These are phyloP conservation scores for Clonostachys byssicola DNA, from an alignment of 2,329 filamentous ascomycete genomes.

Conservation along the genomic window DNA sequence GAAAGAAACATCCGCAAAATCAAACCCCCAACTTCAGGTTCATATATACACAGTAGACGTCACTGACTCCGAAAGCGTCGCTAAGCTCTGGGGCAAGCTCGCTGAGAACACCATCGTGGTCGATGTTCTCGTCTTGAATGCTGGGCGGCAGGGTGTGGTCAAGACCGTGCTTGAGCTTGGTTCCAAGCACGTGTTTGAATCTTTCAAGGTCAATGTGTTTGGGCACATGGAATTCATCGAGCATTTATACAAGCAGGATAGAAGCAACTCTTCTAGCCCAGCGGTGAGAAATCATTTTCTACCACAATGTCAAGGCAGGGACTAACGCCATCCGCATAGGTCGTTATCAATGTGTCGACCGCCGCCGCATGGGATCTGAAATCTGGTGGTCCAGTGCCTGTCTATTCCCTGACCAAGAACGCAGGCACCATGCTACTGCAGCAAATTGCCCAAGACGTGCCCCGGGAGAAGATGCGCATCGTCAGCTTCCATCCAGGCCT, in stretches of 20 bases:
- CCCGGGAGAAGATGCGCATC: conserved; percentile 14
- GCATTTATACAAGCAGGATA: background rate
- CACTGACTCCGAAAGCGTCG: background rate
- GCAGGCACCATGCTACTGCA: conserved; percentile 27
- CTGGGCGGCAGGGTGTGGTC: background rate
- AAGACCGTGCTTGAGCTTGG: conserved; percentile 4
- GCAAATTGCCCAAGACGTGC: conserved; percentile 24
- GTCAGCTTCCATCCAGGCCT: conserved; percentile 13
- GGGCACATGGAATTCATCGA: conserved; percentile 5
- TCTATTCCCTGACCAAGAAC: conserved; percentile 30
- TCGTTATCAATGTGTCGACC: too few species aligned
- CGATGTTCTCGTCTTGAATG: conserved; percentile 1
- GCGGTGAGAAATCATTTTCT: too few species aligned
- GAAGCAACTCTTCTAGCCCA: too few species aligned
- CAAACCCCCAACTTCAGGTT: background rate
- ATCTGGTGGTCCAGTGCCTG: conserved; percentile 3
- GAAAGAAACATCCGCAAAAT: background rate
- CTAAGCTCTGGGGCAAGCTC: conserved; percentile 4
- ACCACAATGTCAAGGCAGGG: too few species aligned
- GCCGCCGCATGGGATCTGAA: too few species aligned
- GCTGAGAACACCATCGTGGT: conserved; percentile 33
- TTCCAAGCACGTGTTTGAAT: conserved; percentile 3
- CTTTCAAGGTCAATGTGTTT: conserved; percentile 3
- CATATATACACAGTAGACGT: background rate
- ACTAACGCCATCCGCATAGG: too few species aligned